A percentile compares a stretch with the other conserved stretches of the same genome.
phyloP scores from a whole-genome alignment of 2,329 filamentous ascomycete genomes.

The Ceratocystis smalleyi region DNA sequence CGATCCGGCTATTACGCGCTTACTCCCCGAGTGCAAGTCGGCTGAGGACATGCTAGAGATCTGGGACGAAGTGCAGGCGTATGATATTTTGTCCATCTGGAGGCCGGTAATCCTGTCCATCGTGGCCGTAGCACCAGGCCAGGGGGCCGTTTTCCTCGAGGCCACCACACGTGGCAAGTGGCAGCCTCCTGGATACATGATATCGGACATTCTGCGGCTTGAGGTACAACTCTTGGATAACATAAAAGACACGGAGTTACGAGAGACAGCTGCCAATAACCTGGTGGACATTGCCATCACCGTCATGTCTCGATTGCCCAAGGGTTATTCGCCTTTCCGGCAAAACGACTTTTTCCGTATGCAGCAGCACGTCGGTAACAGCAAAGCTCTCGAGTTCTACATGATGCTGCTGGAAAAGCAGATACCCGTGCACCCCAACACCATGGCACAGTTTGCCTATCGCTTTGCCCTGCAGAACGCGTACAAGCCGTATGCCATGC shows the following conservation, averaged over 20 bases:
- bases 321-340: constrained; percentile 23
- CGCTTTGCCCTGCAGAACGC: constrained; percentile 29
- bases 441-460: constrained; percentile 33
- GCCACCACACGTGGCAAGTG: constrained; percentile 12
- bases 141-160: constrained; percentile 15
- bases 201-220: constrained; percentile 11
- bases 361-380: constrained; percentile 19
- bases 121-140: not conserved
- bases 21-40: not conserved
- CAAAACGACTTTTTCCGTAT: constrained; percentile 22
- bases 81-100: constrained; percentile 4
- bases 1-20: not conserved
- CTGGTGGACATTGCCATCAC: constrained; percentile 20
- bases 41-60: constrained; percentile 23
- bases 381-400: constrained; percentile 26
- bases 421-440: constrained; percentile 28
- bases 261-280: constrained; percentile 18
- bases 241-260: not conserved
- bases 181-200: constrained; percentile 12
- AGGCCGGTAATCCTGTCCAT: constrained; percentile 10
- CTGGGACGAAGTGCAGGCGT: constrained; percentile 21
- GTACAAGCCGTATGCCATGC: constrained; percentile 15
- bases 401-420: constrained; percentile 22
- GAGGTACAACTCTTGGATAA: not conserved
- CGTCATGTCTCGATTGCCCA: constrained; percentile 7